Evolutionary conservation across 2,329 filamentous ascomycete species (phyloP).

Genomic region (Aaosphaeria arxii): DNA sequence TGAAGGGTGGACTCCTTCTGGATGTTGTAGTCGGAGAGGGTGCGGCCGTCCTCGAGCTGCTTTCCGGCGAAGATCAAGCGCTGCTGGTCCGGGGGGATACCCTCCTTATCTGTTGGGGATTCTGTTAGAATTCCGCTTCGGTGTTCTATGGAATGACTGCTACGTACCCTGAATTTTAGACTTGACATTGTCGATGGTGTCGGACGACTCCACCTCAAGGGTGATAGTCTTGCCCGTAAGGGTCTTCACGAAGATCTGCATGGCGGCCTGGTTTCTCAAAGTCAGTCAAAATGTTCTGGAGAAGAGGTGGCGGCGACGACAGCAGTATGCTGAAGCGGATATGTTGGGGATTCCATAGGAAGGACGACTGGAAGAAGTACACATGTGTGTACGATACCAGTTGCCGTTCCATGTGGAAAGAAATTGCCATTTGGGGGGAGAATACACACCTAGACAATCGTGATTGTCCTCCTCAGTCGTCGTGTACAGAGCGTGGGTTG

Average conservation of each 20-base stretch:
- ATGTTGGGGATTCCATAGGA: not conserved
- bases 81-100: conserved; percentile 98
- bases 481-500: conserved; percentile 28
- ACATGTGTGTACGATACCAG: not conserved
- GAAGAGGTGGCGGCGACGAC: not conserved
- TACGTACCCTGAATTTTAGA: conserved; percentile 76
- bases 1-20: conserved; percentile 99
- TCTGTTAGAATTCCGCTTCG: conserved; percentile 17
- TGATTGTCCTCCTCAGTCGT: conserved; percentile 61
- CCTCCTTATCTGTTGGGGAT: conserved; percentile 88
- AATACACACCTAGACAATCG: conserved; percentile 53
- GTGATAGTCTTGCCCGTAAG: conserved; percentile 99
- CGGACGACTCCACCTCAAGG: conserved; percentile 99
- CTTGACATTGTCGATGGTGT: conserved; percentile 99
- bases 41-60: conserved; percentile 99
- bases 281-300: not conserved
- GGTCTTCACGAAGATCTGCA: conserved; percentile 58
- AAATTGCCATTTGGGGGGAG: not conserved
- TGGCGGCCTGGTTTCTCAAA: conserved; percentile 33
- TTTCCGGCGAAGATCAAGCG: conserved; percentile 99
- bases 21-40: conserved; percentile 99
- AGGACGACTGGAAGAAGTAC: not conserved
- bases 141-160: not conserved
- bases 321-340: not conserved
- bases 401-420: too few relatives aligned